A percentile compares a stretch with the other conserved stretches of the same genome.
Conservation (phyloP, 169 alveolate species). For the Perkinsus chesapeaki region DNA sequence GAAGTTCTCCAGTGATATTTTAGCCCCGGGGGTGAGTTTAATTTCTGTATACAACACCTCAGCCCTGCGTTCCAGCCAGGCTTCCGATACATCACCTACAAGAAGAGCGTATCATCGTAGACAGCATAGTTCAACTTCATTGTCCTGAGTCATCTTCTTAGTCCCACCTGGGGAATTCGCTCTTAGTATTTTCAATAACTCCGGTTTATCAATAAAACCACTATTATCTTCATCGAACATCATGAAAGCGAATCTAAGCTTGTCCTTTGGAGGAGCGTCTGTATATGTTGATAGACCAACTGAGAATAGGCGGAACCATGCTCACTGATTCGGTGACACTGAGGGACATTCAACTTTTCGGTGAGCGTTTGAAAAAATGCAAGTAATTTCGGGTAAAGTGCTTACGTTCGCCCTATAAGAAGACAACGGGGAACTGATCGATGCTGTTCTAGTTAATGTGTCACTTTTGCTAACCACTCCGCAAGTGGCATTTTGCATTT, state of each 20-base stretch:
- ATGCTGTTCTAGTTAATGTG: no score
- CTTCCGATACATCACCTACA: background rate
- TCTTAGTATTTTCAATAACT: background rate
- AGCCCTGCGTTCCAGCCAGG: background rate
- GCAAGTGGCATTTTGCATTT: no score
- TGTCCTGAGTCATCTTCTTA: no score
- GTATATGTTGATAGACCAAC: background rate
- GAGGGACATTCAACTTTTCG: no score
- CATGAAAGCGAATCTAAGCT: background rate
- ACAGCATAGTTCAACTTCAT: no score
- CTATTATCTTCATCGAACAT: constrained; percentile 4
- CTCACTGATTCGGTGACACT: no score
- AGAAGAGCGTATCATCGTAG: background rate
- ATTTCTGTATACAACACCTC: background rate
- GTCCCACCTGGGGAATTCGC: background rate
- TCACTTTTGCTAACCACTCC: no score
- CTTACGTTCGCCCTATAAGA: no score
- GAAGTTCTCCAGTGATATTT: background rate
- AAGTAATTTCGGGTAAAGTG: no score
- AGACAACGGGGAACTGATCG: no score
- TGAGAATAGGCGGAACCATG: no score
- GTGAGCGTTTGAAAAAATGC: no score
- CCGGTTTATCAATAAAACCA: background rate
- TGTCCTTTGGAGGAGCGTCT: background rate
- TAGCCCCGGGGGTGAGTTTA: background rate